phyloP scores from a whole-genome alignment of 305 asterid genomes.

The Vinca major region DNA sequence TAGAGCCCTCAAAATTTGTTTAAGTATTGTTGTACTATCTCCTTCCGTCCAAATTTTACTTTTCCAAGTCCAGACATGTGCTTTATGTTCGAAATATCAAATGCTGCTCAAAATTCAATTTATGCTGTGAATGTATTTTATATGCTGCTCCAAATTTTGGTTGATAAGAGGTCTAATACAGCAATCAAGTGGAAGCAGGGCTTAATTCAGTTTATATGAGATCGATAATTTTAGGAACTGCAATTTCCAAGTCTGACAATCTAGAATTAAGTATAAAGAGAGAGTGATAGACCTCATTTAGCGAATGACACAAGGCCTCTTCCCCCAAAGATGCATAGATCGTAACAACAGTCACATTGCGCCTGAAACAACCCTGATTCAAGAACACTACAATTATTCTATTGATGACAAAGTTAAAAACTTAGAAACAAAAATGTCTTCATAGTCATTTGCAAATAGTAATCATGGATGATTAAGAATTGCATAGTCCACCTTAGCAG shows the following conservation, averaged over 20 bases:
- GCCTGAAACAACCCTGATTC: slow-evolving; percentile 89
- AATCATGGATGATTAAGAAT: not conserved
- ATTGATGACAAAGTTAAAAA: not conserved
- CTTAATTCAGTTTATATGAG: slow-evolving; percentile 1
- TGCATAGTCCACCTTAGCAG: slow-evolving; percentile 2
- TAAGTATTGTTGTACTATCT: not conserved
- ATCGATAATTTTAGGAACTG: not conserved
- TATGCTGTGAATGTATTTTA: too few species aligned
- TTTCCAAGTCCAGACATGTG: not conserved
- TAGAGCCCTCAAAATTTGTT: not conserved
- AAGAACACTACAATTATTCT: slow-evolving; percentile 6
- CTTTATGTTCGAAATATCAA: too few species aligned
- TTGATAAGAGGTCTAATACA: not conserved
- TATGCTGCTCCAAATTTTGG: not conserved
- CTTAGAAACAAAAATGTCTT: not conserved
- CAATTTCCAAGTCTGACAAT: not conserved
- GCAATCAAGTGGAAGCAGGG: not conserved
- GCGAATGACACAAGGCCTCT: slow-evolving; percentile 90
- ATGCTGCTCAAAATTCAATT: too few species aligned
- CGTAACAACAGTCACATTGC: slow-evolving; percentile 88
- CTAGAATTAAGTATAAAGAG: slow-evolving; percentile 7
- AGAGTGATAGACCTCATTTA: slow-evolving; percentile 68
- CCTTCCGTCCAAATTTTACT: not conserved
- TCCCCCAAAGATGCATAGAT: slow-evolving; percentile 95
- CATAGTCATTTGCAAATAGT: not conserved